These are phyloP conservation scores for Fusarium denticulatum DNA, from an alignment of 2,329 filamentous ascomycete genomes.

Conservation along the genomic window DNA sequence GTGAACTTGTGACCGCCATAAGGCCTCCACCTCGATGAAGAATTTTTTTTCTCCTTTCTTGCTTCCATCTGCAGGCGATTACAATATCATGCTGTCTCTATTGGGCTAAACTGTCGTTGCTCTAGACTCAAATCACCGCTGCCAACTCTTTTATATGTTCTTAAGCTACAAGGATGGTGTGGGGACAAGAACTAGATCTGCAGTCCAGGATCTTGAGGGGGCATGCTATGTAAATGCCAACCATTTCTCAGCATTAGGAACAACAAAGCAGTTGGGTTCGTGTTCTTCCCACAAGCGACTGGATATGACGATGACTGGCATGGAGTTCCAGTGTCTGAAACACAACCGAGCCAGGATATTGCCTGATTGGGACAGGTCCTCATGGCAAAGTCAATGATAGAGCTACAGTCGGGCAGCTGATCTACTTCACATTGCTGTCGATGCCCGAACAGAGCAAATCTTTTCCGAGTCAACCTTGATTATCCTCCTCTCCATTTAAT, in stretches of 20 bases:
- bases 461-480: not conserved
- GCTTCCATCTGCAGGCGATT: conserved; percentile 17
- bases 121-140: conserved; percentile 26
- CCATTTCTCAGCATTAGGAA: conserved; percentile 9
- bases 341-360: conserved; percentile 5
- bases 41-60: conserved; percentile 21
- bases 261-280: conserved; percentile 2
- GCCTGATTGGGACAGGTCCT: conserved; percentile 8
- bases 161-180: conserved; percentile 31
- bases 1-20: conserved; percentile 36
- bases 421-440: conserved; percentile 14
- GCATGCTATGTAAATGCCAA: not conserved
- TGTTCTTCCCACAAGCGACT: conserved; percentile 4
- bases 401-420: conserved; percentile 7
- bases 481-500: not conserved
- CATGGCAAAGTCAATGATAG: conserved; percentile 12
- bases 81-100: conserved; percentile 22
- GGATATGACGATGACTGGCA: not conserved
- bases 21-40: conserved; percentile 43
- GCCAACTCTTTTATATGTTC: conserved; percentile 18
- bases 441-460: conserved; percentile 36
- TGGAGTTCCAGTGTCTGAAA: conserved; percentile 5
- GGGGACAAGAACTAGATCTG: conserved; percentile 41
- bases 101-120: conserved; percentile 7
- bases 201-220: conserved; percentile 41